Evolutionary conservation across 2,329 filamentous ascomycete species (phyloP).

Genomic region (Aureobasidium musti): DNA sequence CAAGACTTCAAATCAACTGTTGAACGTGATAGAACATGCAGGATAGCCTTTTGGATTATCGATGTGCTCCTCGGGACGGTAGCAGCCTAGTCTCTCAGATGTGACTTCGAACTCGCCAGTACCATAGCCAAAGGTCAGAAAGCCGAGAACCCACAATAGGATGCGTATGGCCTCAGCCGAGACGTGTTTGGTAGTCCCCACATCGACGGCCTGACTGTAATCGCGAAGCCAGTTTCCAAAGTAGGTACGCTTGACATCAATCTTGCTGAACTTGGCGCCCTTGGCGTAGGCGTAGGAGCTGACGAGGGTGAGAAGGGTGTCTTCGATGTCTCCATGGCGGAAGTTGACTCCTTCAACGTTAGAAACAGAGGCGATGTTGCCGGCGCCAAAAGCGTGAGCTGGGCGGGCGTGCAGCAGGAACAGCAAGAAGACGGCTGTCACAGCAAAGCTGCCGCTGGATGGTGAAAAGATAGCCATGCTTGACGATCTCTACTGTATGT

Average conservation of each 20-base stretch:
- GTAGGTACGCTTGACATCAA: constrained; percentile 42
- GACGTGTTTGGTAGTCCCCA: constrained; percentile 56
- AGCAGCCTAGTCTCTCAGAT: constrained; percentile 53
- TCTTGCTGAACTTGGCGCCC: constrained; percentile 44
- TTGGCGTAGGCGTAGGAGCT: constrained; percentile 29
- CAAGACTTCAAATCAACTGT: no score
- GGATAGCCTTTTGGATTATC: constrained; percentile 36
- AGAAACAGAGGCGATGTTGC: constrained; percentile 50
- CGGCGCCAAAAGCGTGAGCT: constrained; percentile 51
- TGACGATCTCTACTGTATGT: neutral
- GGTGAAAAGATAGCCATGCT: constrained; percentile 13
- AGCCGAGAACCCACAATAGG: constrained; percentile 57
- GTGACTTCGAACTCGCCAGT: constrained; percentile 61
- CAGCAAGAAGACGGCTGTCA: constrained; percentile 26
- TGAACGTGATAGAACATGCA: no score
- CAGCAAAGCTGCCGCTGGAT: constrained; percentile 15
- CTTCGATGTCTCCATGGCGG: constrained; percentile 57
- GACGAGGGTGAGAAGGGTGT: constrained; percentile 45
- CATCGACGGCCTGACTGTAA: constrained; percentile 59
- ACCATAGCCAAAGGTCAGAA: constrained; percentile 60
- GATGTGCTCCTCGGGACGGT: constrained; percentile 58
- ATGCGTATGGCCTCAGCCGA: constrained; percentile 57
- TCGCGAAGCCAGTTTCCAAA: constrained; percentile 53
- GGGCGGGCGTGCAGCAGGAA: constrained; percentile 33
- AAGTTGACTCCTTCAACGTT: constrained; percentile 53